Conservation (phyloP, 2,329 filamentous ascomycete genomes). For the Pleoardoris graminearum region DNA sequence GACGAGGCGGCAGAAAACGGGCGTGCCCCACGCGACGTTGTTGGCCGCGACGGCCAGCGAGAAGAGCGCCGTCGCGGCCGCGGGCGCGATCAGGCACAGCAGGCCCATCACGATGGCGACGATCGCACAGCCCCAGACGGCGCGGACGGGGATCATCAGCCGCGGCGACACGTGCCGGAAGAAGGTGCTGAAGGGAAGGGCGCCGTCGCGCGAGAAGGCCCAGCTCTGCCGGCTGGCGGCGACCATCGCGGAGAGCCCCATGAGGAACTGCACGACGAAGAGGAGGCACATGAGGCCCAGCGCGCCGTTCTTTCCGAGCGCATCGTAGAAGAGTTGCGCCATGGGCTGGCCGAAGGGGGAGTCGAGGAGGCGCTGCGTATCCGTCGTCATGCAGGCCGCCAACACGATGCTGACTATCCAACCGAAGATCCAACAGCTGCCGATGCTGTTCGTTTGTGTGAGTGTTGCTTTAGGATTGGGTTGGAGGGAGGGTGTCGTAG, state of each 20-base stretch:
- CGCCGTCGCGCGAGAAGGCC: conserved; percentile 66
- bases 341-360: conserved; percentile 62
- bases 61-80: conserved; percentile 63
- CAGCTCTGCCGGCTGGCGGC: conserved; percentile 64
- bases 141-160: conserved; percentile 62
- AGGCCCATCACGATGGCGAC: conserved; percentile 59
- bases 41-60: conserved; percentile 63
- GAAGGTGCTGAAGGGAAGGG: conserved; percentile 62
- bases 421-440: conserved; percentile 59
- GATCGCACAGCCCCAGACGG: conserved; percentile 59
- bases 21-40: conserved; percentile 63
- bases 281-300: conserved; percentile 62
- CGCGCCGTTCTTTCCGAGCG: conserved; percentile 62
- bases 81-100: conserved; percentile 60
- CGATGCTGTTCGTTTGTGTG: conserved; percentile 4
- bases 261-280: conserved; percentile 65
- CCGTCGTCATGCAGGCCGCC: conserved; percentile 59
- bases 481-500: not conserved
- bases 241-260: conserved; percentile 62
- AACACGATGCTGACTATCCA: conserved; percentile 62
- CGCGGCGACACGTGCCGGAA: conserved; percentile 60
- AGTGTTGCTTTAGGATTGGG: not conserved
- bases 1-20: conserved; percentile 61
- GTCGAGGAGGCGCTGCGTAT: conserved; percentile 54
- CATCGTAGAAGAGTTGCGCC: conserved; percentile 64